A percentile compares a stretch with the other conserved stretches of the same genome.
These are phyloP conservation scores for Bretschneidera sinensis DNA, from an alignment of 345 rosid species.

Conservation along the genomic window DNA sequence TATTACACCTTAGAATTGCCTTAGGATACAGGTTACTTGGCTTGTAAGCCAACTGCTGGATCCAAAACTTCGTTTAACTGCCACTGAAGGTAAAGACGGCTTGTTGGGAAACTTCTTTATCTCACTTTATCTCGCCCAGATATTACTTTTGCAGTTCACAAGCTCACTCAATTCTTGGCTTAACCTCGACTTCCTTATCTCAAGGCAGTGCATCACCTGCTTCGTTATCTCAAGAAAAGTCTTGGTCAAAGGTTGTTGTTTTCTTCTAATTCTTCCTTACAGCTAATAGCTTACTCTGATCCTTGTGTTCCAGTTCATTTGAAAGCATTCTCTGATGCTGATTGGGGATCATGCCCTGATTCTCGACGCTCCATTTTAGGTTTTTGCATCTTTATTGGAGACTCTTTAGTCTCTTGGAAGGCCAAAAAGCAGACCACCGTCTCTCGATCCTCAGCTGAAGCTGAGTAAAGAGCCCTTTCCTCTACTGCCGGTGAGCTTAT, in stretches of 20 bases:
- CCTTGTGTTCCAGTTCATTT: too few species aligned
- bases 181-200: too few species aligned
- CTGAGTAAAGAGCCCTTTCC: neutral
- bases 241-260: neutral
- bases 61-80: too few species aligned
- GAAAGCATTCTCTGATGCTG: slow-evolving; percentile 1
- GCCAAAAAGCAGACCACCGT: neutral
- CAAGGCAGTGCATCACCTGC: neutral
- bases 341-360: neutral
- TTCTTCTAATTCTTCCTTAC: too few species aligned
- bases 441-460: neutral
- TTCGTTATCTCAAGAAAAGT: neutral
- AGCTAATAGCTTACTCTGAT: too few species aligned
- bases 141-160: too few species aligned
- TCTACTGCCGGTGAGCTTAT: neutral
- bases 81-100: neutral
- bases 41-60: too few species aligned
- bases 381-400: slow-evolving; percentile 1
- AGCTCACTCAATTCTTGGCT: too few species aligned
- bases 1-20: too few species aligned
- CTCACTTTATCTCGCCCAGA: neutral
- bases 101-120: neutral
- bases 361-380: neutral
- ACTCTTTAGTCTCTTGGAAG: too few species aligned
- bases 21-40: too few species aligned